Evolutionary conservation across 768 basidiomycete genomes (phyloP).

Genomic region (Amanita thiersii): DNA sequence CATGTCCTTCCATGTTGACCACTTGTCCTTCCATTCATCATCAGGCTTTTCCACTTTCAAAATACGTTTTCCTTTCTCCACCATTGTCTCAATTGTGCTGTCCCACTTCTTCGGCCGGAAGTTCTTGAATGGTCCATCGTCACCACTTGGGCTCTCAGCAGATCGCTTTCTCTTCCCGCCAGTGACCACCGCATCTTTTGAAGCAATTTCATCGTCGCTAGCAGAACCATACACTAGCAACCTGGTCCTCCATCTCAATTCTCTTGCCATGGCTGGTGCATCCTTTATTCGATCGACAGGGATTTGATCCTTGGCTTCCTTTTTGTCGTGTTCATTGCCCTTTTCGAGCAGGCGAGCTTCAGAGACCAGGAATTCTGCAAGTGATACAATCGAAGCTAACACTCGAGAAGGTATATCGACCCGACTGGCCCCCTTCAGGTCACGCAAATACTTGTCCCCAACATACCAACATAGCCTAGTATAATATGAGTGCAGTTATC

Average conservation of each 20-base stretch:
- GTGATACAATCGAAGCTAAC: slow-evolving; percentile 57
- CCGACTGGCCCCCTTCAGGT: slow-evolving; percentile 46
- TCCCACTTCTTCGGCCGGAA: slow-evolving; percentile 70
- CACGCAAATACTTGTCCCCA: slow-evolving; percentile 71
- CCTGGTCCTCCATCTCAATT: slow-evolving; percentile 77
- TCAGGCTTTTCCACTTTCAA: slow-evolving; percentile 30
- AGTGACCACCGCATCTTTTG: slow-evolving; percentile 1
- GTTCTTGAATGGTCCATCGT: slow-evolving; percentile 41
- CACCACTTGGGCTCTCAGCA: slow-evolving; percentile 22
- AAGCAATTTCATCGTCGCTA: slow-evolving; percentile 59
- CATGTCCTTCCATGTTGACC: slow-evolving; percentile 26
- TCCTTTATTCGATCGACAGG: slow-evolving; percentile 80
- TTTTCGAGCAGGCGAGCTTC: slow-evolving; percentile 70
- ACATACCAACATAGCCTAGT: slow-evolving; percentile 88
- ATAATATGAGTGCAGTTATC: background rate
- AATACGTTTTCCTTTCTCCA: slow-evolving; percentile 29
- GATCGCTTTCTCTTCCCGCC: slow-evolving; percentile 33
- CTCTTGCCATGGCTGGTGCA: slow-evolving; percentile 70
- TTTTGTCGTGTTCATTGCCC: slow-evolving; percentile 61
- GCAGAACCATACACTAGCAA: slow-evolving; percentile 43
- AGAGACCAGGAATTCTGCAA: slow-evolving; percentile 73
- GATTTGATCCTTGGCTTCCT: slow-evolving; percentile 74
- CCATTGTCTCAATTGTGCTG: slow-evolving; percentile 30
- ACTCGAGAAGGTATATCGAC: slow-evolving; percentile 39
- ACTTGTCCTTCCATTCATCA: slow-evolving; percentile 35